Percentiles rank a stretch among this genome's conserved stretches.
phyloP scores from a whole-genome alignment of 2,329 filamentous ascomycete species.

The Trichoderma breve region DNA sequence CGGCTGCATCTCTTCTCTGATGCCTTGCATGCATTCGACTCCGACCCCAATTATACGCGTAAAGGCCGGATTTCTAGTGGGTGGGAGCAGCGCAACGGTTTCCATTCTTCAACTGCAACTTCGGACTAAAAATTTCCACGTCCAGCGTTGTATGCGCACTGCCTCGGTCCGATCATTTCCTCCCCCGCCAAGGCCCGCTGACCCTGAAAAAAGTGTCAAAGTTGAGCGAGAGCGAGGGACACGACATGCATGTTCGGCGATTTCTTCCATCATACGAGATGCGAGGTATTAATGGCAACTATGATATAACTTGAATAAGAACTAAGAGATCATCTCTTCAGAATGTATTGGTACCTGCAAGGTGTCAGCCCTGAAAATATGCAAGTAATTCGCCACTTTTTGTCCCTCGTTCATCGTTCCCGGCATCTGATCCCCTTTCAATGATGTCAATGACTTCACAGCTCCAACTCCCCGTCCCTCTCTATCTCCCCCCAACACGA shows the following conservation, averaged over 20 bases:
- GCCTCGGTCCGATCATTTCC: conserved; percentile 8
- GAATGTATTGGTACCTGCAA: neutral
- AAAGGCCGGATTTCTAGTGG: neutral
- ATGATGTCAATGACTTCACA: conserved; percentile 1
- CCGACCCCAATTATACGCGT: neutral
- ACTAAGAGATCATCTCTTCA: neutral
- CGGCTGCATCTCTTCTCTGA: neutral
- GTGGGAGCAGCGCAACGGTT: too few species aligned
- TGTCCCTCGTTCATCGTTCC: neutral
- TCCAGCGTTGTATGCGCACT: neutral
- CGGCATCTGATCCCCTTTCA: neutral
- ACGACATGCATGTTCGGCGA: neutral
- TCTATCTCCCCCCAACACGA: neutral
- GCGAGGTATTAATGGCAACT: neutral
- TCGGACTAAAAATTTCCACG: neutral
- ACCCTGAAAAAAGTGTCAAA: neutral
- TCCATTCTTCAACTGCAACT: neutral
- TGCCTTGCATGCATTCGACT: neutral
- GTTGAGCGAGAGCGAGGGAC: neutral
- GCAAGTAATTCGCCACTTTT: neutral
- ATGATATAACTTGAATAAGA: too few species aligned
- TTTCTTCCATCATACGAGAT: neutral
- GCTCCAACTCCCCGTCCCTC: neutral
- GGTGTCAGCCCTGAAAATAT: neutral
- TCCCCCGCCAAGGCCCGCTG: conserved; percentile 5